A percentile compares a stretch with the other conserved stretches of the same genome.
These are phyloP conservation scores for Boletus tomentosulus DNA, from an alignment of 768 basidiomycete genomes.

Conservation along the genomic window DNA sequence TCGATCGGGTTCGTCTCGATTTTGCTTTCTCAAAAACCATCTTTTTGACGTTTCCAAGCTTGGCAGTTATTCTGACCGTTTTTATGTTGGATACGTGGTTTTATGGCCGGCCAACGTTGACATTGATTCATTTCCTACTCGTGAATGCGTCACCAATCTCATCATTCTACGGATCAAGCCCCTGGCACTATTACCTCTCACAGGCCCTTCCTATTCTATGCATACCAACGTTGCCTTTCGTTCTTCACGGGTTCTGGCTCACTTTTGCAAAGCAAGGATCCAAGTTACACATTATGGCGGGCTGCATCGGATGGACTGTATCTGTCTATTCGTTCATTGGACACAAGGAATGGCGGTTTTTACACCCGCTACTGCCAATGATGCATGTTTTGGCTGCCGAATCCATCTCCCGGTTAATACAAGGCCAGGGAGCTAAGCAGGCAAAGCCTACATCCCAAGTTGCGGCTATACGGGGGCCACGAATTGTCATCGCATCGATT, in stretches of 20 bases:
- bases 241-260: constrained; percentile 54
- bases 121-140: constrained; percentile 75
- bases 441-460: neutral
- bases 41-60: constrained; percentile 15
- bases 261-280: constrained; percentile 17
- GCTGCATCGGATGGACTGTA: constrained; percentile 57
- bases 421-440: neutral
- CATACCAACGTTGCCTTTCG: constrained; percentile 69
- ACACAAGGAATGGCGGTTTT: constrained; percentile 98
- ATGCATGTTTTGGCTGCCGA: constrained; percentile 76
- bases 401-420: constrained; percentile 53
- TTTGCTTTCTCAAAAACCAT: constrained; percentile 1
- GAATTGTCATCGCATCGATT: constrained; percentile 34
- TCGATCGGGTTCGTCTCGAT: constrained; percentile 42
- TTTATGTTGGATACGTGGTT: constrained; percentile 65
- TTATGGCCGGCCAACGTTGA: constrained; percentile 63
- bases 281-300: constrained; percentile 43
- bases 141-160: constrained; percentile 85
- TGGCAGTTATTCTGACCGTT: constrained; percentile 21
- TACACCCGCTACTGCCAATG: constrained; percentile 86
- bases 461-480: constrained; percentile 14
- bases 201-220: constrained; percentile 85
- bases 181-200: constrained; percentile 86
- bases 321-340: constrained; percentile 71
- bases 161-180: constrained; percentile 83